Base-by-base conservation (phyloP, 371 early-diverging fungal species). In the Mucor circinelloides region DNA sequence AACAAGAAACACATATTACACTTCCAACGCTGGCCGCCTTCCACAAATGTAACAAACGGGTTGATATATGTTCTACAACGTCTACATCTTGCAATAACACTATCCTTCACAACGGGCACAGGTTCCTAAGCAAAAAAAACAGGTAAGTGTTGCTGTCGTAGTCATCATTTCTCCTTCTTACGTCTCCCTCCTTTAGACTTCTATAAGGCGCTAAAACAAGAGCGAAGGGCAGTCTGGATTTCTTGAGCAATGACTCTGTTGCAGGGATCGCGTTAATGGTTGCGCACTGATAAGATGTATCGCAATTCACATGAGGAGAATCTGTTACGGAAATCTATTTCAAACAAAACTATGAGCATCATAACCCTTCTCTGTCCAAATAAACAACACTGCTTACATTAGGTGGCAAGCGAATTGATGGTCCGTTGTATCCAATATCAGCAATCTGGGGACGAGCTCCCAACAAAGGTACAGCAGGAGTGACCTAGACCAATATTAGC, bases 41-140 rank as follows among this genome's bases (percentile, higher is more conserved):
- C 93, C 0, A 90, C 81, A 75, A 92, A 94, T 64, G 85, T 84
- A 9, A 94, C 89, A 83, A 89, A 95, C 10, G 95, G 95, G 67
- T 94, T 95, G 71, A 95, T 91, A 66, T 95, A 95, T 1, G 94
- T 88, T 50, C 93, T 82, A 84, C 95, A 95, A 13, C 94, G 85
- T 19, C 91, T 80, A 79, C 95, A 95, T 25, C 95, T 89, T 52
- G 91, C 86, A 65, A 95, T 91, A 40, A 81, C 80, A 15, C 82
- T 83, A 46, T 94, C 88, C 17, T 85, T 73, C 40, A 92, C 87
- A 21, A 92, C 83, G 3, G 94, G 94, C 8, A 93, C 86, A 46
- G 31, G 31, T 23, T 61, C 52, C 38, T 40, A 27, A 12, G 34
- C 40, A 21, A 19, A 42, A 12, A 27, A 9, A 12, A 50, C 36